Evolutionary conservation across 352 stramenopile species (phyloP).

Genomic region (Pythium scleroteichum): DNA sequence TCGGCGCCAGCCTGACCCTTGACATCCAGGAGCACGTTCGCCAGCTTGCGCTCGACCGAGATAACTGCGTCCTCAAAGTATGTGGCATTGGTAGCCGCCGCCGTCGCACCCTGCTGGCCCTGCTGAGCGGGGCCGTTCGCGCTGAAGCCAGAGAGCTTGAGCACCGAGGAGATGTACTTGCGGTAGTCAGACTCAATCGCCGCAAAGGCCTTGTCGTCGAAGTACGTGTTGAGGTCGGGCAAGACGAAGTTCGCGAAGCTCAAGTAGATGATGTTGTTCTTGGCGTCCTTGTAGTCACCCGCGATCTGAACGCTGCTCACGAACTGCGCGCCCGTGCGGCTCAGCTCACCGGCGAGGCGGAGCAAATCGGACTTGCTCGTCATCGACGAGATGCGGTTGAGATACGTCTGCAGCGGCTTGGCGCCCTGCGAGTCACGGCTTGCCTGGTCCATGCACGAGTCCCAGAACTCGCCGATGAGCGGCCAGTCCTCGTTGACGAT

Average conservation of each 20-base stretch:
- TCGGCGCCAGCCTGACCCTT: constrained; percentile 30
- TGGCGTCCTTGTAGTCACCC: constrained; percentile 71
- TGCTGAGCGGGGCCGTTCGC: constrained; percentile 1
- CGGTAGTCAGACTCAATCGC: constrained; percentile 36
- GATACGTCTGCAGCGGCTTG: constrained; percentile 17
- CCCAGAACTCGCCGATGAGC: constrained; percentile 33
- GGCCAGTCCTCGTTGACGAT: constrained; percentile 33
- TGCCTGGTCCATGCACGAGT: constrained; percentile 17
- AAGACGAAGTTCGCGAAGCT: constrained; percentile 59
- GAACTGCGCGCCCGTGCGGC: constrained; percentile 35
- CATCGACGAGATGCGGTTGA: constrained; percentile 1
- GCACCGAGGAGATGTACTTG: constrained; percentile 38
- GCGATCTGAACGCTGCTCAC: constrained; percentile 65
- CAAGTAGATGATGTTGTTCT: constrained; percentile 73
- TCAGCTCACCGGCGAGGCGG: constrained; percentile 25
- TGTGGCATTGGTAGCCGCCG: too few species aligned
- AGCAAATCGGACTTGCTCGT: constrained; percentile 24
- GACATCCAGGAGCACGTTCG: too few species aligned
- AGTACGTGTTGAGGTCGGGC: constrained; percentile 89
- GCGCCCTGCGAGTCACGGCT: constrained; percentile 1
- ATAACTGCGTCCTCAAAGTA: too few species aligned
- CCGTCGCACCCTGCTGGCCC: too few species aligned
- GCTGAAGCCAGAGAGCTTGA: constrained; percentile 33
- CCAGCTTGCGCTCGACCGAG: too few species aligned
- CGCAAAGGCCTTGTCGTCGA: constrained; percentile 46